Percentiles rank a stretch among this genome's conserved stretches.
These are phyloP conservation scores for Trametes hirsuta DNA, from an alignment of 1,284 basidiomycete species.

Conservation along the genomic window DNA sequence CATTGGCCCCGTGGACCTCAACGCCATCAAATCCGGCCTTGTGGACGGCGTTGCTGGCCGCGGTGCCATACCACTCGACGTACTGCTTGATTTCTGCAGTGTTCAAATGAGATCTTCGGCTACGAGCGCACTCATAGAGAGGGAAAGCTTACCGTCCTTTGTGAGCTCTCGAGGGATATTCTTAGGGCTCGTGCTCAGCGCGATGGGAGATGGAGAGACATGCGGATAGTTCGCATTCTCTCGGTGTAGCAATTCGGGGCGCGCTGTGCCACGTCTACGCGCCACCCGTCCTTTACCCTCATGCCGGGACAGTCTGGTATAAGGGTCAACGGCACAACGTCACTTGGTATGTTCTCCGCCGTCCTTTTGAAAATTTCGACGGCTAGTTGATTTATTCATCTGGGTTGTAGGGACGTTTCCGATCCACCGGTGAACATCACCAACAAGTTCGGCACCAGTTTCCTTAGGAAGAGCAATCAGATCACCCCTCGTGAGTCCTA, in stretches of 20 bases:
- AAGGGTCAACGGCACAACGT: conserved; percentile 42
- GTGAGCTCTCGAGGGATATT: conserved; percentile 40
- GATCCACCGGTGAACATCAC: conserved; percentile 46
- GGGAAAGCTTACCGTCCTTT: conserved; percentile 27
- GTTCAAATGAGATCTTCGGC: conserved; percentile 1
- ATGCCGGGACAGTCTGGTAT: conserved; percentile 39
- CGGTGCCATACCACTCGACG: conserved; percentile 38
- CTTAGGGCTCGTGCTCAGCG: conserved; percentile 40
- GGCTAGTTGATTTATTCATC: neutral
- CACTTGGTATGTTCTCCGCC: conserved; percentile 41
- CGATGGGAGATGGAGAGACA: conserved; percentile 45
- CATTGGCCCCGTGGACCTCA: conserved; percentile 38
- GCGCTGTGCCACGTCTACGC: conserved; percentile 36
- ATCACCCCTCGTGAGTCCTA: conserved; percentile 33
- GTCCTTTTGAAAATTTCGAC: neutral
- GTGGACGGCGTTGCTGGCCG: conserved; percentile 45
- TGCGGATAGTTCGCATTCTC: conserved; percentile 27
- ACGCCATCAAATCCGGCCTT: conserved; percentile 52
- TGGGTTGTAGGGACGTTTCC: conserved; percentile 39
- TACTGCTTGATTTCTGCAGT: conserved; percentile 47
- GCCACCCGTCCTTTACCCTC: conserved; percentile 43
- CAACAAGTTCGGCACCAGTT: conserved; percentile 43
- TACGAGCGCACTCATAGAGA: too few relatives aligned
- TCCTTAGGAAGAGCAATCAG: conserved; percentile 38
- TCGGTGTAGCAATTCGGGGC: conserved; percentile 32